Evolutionary conservation across 2,329 filamentous ascomycete species (phyloP).

Genomic region (Massarina eburnea): DNA sequence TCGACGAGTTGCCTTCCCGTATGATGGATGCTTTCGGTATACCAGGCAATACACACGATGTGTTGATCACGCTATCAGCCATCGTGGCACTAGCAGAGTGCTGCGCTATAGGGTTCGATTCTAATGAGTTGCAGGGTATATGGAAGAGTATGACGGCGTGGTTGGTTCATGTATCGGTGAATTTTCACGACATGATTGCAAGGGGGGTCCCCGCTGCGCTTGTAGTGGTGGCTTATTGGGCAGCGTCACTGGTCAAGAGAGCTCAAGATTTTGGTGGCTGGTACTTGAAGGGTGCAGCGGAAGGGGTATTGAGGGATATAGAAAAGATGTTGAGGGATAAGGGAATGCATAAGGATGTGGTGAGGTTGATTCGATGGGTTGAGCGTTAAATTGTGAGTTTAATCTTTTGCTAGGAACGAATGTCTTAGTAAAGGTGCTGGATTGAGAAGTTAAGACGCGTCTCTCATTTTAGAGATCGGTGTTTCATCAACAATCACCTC

Average conservation of each 20-base stretch:
- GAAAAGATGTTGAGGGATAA: too few species aligned
- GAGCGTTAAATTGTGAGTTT: too few species aligned
- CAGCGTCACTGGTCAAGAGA: constrained; percentile 13
- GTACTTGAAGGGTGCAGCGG: constrained; percentile 15
- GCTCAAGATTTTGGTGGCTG: constrained; percentile 22
- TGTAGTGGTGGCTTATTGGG: constrained; percentile 29
- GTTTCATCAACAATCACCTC: too few species aligned
- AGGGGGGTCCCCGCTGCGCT: constrained; percentile 18
- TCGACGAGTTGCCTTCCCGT: constrained; percentile 17
- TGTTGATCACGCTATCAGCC: constrained; percentile 22
- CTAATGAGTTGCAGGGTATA: constrained; percentile 5
- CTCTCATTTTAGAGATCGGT: too few species aligned
- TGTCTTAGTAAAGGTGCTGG: too few species aligned
- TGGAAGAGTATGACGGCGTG: constrained; percentile 22
- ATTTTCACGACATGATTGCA: constrained; percentile 22
- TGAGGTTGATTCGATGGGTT: too few species aligned
- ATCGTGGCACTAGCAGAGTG: constrained; percentile 21
- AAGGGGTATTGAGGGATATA: too few species aligned
- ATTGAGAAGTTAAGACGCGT: too few species aligned
- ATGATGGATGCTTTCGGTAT: constrained; percentile 18
- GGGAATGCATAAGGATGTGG: too few species aligned
- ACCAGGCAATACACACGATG: constrained; percentile 15
- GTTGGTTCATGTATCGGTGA: constrained; percentile 17
- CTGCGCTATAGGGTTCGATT: constrained; percentile 17
- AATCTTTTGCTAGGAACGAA: too few species aligned